Evolutionary conservation across 768 basidiomycete genomes (phyloP).

Genomic region (Suillus alpinus): DNA sequence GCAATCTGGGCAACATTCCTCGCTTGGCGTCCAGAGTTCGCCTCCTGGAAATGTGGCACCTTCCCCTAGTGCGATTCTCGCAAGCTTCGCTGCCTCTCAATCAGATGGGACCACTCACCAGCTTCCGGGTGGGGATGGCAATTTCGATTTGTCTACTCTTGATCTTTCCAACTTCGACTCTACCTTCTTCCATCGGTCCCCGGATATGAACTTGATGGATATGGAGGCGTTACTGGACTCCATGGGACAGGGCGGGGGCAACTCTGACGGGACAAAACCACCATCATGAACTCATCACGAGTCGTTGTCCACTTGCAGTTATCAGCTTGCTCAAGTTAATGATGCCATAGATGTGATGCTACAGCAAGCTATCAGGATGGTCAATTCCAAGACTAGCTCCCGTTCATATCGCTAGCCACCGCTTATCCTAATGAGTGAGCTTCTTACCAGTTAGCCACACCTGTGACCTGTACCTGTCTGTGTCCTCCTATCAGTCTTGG

Average conservation of each 20-base stretch:
- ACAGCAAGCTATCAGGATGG: no score
- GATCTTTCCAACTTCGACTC: conserved; percentile 45
- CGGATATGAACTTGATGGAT: conserved; percentile 47
- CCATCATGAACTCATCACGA: conserved; percentile 11
- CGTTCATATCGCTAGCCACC: background rate
- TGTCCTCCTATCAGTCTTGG: background rate
- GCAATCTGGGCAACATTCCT: conserved; percentile 25
- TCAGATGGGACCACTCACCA: conserved; percentile 7
- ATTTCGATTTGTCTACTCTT: conserved; percentile 49
- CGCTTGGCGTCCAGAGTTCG: conserved; percentile 23
- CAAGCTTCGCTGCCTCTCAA: conserved; percentile 43
- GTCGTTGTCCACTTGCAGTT: background rate
- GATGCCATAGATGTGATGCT: background rate
- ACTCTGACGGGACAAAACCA: conserved; percentile 23
- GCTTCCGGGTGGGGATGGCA: conserved; percentile 19
- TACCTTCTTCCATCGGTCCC: conserved; percentile 40
- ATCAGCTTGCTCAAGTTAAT: background rate
- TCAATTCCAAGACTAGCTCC: background rate
- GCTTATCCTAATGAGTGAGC: background rate
- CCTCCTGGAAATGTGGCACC: conserved; percentile 26
- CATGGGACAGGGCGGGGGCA: conserved; percentile 32
- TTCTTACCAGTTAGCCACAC: background rate
- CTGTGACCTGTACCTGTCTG: background rate
- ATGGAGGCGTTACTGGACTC: conserved; percentile 52
- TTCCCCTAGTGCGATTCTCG: conserved; percentile 41